These are phyloP conservation scores for Withania somnifera DNA, from an alignment of 305 asterid species.

Conservation along the genomic window DNA sequence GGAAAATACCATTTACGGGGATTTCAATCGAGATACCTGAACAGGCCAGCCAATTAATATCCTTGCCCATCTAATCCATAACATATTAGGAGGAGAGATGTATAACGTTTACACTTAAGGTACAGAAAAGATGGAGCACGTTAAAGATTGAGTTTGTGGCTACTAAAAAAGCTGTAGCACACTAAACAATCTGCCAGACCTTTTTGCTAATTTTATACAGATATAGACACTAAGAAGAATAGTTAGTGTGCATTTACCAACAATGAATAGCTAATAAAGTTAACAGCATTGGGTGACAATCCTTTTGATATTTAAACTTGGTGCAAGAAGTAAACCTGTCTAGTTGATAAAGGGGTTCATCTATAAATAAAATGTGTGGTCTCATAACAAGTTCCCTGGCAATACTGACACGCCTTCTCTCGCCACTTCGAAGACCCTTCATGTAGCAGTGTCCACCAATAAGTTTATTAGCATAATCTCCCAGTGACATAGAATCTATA, in stretches of 20 bases:
- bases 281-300: background rate
- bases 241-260: background rate
- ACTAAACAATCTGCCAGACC: background rate
- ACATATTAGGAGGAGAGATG: background rate
- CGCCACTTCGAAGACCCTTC: conserved; percentile 95
- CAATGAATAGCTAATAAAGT: background rate
- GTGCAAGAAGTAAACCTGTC: conserved; percentile 54
- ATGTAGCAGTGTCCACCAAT: conserved; percentile 89
- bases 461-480: conserved; percentile 79
- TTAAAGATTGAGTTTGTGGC: background rate
- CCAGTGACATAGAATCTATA: conserved; percentile 84
- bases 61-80: background rate
- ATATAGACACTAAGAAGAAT: background rate
- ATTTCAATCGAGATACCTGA: too few relatives aligned
- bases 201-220: background rate
- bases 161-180: background rate
- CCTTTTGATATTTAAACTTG: background rate
- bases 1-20: too few relatives aligned
- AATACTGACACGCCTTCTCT: conserved; percentile 86
- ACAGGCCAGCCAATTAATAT: background rate
- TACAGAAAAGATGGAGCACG: background rate
- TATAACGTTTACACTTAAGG: background rate
- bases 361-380: conserved; percentile 82
- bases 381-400: conserved; percentile 98
- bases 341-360: conserved; percentile 96